These are phyloP conservation scores for Lycium ferocissimum DNA, from an alignment of 257 asterid genomes.

Conservation along the genomic window DNA sequence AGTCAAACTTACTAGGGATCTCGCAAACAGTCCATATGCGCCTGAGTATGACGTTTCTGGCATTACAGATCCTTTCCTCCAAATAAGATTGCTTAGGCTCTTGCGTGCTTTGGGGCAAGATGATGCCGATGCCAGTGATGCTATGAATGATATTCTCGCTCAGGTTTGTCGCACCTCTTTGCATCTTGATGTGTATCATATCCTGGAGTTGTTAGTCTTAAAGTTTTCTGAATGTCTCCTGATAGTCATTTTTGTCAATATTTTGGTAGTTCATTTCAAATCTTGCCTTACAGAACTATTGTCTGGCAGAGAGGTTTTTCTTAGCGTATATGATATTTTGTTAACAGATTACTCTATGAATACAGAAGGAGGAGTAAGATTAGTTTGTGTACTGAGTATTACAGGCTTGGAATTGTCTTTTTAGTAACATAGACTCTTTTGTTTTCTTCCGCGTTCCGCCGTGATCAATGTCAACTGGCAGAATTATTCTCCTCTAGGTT, in stretches of 20 bases:
- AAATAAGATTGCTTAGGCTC: constrained; percentile 81
- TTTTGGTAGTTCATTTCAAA: background rate
- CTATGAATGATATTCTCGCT: constrained; percentile 96
- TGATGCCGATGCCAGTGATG: constrained; percentile 94
- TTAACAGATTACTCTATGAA: background rate
- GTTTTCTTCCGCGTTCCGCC: background rate
- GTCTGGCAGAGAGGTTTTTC: background rate
- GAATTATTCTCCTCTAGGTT: constrained; percentile 9
- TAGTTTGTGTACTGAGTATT: constrained; percentile 18
- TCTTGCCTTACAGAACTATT: constrained; percentile 10
- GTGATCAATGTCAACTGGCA: background rate
- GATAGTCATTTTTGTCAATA: background rate
- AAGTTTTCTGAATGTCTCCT: background rate
- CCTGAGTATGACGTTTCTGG: constrained; percentile 97
- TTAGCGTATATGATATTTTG: constrained; percentile 11
- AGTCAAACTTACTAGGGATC: constrained; percentile 83
- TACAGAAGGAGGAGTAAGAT: background rate
- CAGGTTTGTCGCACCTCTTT: constrained; percentile 61
- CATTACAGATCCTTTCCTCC: constrained; percentile 95
- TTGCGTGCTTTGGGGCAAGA: constrained; percentile 88
- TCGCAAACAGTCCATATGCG: constrained; percentile 91
- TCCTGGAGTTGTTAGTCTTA: background rate
- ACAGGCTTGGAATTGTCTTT: background rate
- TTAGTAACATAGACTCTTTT: background rate
- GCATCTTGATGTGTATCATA: constrained; percentile 21